Evolutionary conservation across 139 green algal genomes (phyloP).

Genomic region (Tetradesmus obliquus): DNA sequence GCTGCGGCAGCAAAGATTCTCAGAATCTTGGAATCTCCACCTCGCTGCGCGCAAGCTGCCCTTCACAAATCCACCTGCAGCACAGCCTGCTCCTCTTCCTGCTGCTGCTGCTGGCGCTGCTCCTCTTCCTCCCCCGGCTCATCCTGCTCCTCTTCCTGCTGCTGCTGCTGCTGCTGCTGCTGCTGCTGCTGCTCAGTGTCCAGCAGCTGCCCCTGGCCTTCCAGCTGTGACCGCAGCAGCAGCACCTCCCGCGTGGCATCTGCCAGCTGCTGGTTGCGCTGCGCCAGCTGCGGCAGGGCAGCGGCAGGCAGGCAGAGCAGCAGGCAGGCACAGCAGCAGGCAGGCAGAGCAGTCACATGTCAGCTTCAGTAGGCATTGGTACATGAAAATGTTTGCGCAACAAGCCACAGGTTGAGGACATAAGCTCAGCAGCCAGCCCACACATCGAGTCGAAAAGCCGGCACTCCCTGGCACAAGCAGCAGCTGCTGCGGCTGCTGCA

Average conservation of each 20-base stretch:
- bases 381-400: too few species aligned
- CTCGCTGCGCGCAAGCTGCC: too few species aligned
- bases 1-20: too few species aligned
- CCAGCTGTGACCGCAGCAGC: background rate
- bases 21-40: too few species aligned
- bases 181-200: background rate
- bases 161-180: background rate
- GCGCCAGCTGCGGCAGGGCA: background rate
- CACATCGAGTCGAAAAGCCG: too few species aligned
- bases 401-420: too few species aligned
- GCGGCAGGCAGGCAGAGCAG: background rate
- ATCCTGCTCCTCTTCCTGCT: background rate
- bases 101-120: background rate
- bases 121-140: background rate
- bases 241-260: background rate
- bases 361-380: too few species aligned
- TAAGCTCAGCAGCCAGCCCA: too few species aligned
- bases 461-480: too few species aligned
- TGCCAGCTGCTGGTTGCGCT: background rate
- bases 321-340: background rate
- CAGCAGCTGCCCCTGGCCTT: background rate
- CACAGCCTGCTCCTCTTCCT: background rate
- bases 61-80: background rate
- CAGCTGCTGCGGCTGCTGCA: too few species aligned
- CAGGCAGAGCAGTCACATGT: too few species aligned